Base-by-base conservation (phyloP, 2,329 filamentous ascomycete genomes). In the Beauveria sp. region DNA sequence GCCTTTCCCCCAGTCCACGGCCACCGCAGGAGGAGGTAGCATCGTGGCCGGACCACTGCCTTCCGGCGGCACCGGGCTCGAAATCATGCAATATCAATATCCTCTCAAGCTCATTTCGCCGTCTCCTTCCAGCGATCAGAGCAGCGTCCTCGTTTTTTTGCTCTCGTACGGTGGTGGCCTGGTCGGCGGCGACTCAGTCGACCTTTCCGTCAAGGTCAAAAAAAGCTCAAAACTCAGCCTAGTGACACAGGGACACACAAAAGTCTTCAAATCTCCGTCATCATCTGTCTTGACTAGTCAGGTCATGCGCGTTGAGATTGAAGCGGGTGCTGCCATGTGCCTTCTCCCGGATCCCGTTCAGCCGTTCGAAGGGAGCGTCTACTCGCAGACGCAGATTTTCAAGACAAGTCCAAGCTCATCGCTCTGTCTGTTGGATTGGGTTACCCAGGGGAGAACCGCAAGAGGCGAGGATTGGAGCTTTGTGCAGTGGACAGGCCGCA, bases 91-190 rank as follows among this genome's bases (percentile, higher is more conserved):
- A 42, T 98, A 96, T 72, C 91, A 96, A 72, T 99, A 98, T 70
- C 95, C 95, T 1, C 81, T 99, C 52, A 99, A 99, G 74, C 83
- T 99, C 62, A 90, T 99, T 64, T 89, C 92, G 0, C 91, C 93
- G 1, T 82, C 87, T 16, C 84, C 88, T 12, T 79, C 86, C 6
- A 80, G 82, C 53, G 78, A 83, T 46, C 81, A 86, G 61, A 80
- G 82, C 65, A 90, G 90, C 61, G 82, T 92, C 9, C 84, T 95
- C 38, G 86, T 96, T 46, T 98, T 96, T 71, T 81, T 98, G 43
- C 82, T 99, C 54, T 96, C 93, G 0, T 99, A 98, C 71, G 95
- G 95, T 55, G 95, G 95, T 49, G 95, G 95, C 2, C 84, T 99
- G 16, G 90, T 99, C 1, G 90, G 89, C 14, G 92, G 93, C 47